Conservation (phyloP, 345 rosid genomes). For the Ceriops tagal region DNA sequence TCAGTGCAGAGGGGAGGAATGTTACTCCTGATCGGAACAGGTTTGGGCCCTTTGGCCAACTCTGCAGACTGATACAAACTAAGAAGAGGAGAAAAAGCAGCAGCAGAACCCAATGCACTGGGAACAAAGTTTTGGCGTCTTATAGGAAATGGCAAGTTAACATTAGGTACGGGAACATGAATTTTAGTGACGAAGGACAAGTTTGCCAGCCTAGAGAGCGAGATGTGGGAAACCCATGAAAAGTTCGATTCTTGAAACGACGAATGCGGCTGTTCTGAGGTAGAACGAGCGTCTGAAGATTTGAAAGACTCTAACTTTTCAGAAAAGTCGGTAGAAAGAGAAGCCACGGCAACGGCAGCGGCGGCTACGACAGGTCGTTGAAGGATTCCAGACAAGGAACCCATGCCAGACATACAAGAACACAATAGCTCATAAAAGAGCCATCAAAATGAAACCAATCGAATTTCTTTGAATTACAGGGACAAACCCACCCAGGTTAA, state of each 20-base stretch:
- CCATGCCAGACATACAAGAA: constrained; percentile 42
- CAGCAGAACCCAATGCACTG: constrained; percentile 23
- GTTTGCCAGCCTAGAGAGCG: constrained; percentile 59
- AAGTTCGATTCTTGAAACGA: constrained; percentile 27
- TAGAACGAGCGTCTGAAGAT: constrained; percentile 33
- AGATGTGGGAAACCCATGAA: constrained; percentile 56
- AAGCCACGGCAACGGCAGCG: constrained; percentile 72
- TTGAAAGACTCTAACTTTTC: constrained; percentile 47
- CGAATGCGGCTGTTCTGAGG: constrained; percentile 31
- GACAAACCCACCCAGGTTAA: background rate
- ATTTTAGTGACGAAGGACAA: constrained; percentile 53
- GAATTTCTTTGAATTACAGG: background rate
- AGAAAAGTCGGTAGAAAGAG: constrained; percentile 62
- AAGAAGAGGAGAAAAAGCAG: constrained; percentile 46
- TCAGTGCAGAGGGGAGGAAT: constrained; percentile 45
- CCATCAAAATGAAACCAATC: background rate
- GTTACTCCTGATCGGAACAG: constrained; percentile 26
- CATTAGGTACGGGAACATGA: constrained; percentile 58
- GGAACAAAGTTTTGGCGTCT: constrained; percentile 27
- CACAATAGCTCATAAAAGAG: constrained; percentile 29
- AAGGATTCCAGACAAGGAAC: constrained; percentile 66
- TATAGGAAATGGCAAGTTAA: constrained; percentile 34
- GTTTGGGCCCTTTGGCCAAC: constrained; percentile 63
- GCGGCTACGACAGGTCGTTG: constrained; percentile 92
- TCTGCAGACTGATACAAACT: constrained; percentile 64